These are phyloP conservation scores for Xylariaceae sp. DNA, from an alignment of 2,329 filamentous ascomycete species.

Conservation along the genomic window DNA sequence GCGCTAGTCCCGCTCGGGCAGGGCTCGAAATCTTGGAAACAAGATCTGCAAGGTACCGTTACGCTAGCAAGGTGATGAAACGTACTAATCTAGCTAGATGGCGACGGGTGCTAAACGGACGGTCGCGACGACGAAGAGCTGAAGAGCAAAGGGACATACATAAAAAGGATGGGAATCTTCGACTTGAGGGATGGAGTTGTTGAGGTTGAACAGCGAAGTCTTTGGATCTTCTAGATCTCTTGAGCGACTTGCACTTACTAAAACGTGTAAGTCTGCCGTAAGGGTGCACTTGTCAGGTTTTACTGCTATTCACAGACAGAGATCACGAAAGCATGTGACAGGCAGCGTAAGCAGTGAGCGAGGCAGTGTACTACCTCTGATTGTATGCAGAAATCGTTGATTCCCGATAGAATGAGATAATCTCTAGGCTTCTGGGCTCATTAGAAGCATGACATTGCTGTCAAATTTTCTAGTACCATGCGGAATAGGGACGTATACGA, in stretches of 20 bases:
- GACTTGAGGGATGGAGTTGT: not conserved
- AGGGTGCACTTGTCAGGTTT: no score
- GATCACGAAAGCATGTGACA: no score
- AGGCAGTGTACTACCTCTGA: no score
- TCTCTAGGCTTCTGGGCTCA: no score
- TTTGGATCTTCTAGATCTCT: not conserved
- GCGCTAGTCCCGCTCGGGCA: not conserved
- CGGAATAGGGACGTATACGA: no score
- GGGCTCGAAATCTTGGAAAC: slow-evolving; percentile 14
- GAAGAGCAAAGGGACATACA: not conserved
- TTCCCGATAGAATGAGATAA: no score
- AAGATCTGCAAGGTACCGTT: slow-evolving; percentile 29
- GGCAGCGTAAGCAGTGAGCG: no score
- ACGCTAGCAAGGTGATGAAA: slow-evolving; percentile 28
- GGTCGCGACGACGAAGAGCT: slow-evolving; percentile 1
- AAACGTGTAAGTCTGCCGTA: no score
- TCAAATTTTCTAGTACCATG: no score
- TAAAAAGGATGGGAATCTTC: slow-evolving; percentile 5
- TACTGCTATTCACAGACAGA: no score
- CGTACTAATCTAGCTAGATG: slow-evolving; percentile 20
- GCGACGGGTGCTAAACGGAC: slow-evolving; percentile 13
- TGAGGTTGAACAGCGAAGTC: not conserved
- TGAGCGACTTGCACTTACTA: not conserved
- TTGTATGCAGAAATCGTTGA: no score
- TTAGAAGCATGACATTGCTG: no score